Evolutionary conservation across 345 rosid genomes (phyloP).

Genomic region (sweet orange (Citrus sinensis)): DVS_A1.0 CM039162.1:21058001-21058500

Average conservation of each 20-base stretch:
- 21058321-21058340: conserved; percentile 34
- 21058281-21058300: conserved; percentile 71
- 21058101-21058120: conserved; percentile 71
- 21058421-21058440: conserved; percentile 54
- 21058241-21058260: conserved; percentile 82
- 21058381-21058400: background rate
- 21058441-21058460: conserved; percentile 70
- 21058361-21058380: conserved; percentile 17
- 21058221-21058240: conserved; percentile 64
- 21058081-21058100: conserved; percentile 92
- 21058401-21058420: background rate
- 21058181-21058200: conserved; percentile 70
- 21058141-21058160: conserved; percentile 80
- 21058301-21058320: conserved; percentile 44
- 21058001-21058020: conserved; percentile 81
- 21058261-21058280: conserved; percentile 79
- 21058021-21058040: conserved; percentile 67
- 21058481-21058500: conserved; percentile 56
- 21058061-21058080: conserved; percentile 80
- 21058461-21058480: conserved; percentile 52
- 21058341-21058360: conserved; percentile 59
- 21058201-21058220: conserved; percentile 77
- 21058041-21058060: conserved; percentile 76
- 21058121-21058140: conserved; percentile 72
- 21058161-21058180: conserved; percentile 72